Evolutionary conservation across 2,329 filamentous ascomycete genomes (phyloP), one percentile per base, ranked within the genome.

Genomic region (Fusarium compactum): DNA sequence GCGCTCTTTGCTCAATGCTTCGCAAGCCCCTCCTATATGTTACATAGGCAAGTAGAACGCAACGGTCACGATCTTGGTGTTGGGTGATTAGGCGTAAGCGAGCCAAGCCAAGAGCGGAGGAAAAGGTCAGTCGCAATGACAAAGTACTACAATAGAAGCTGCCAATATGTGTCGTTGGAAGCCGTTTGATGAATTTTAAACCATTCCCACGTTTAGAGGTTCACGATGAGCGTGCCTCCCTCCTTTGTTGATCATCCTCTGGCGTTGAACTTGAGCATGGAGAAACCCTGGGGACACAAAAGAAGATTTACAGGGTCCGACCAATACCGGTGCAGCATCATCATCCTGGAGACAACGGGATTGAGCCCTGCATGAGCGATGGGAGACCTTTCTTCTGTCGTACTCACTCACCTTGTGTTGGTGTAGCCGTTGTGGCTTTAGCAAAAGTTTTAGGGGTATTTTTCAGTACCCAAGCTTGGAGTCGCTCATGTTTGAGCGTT

Each of bases 361-460:
- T 57, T 56, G 53, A 56, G 62, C 71, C 69, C 67, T 71, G 65
- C 62, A 74, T 71, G 53, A 62, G 67, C 46, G 51, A 51, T 54
- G 29, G 40, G 48, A 59, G 50, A 60, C 24, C 32, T 52, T 52
- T 52, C 60, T 62, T 60, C 51, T 60, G 50, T 68, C 44, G 55
- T 53, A 47, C 57, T 25, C 25, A 34, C 30, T 25, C 34, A 47
- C 67, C 67, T 57, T 63, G 32, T 47, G 56, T 53, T 59, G 50
- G 63, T 53, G 51, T 55, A 55, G 52, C 55, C 45, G 51, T 57
- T 38, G 46, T 52, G 20, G 30, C 48, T 27, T 41, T 38, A 24
- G 22, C 22, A 27, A 18, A 18, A 52, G 18, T n/a, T 27, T 16
- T 24, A 52, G 48, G 48, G 24, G n/a, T 44, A n/a, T 25, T 40